Conservation (phyloP, 2,329 filamentous ascomycete genomes). For the Taxawa tesnikishii region DNA sequence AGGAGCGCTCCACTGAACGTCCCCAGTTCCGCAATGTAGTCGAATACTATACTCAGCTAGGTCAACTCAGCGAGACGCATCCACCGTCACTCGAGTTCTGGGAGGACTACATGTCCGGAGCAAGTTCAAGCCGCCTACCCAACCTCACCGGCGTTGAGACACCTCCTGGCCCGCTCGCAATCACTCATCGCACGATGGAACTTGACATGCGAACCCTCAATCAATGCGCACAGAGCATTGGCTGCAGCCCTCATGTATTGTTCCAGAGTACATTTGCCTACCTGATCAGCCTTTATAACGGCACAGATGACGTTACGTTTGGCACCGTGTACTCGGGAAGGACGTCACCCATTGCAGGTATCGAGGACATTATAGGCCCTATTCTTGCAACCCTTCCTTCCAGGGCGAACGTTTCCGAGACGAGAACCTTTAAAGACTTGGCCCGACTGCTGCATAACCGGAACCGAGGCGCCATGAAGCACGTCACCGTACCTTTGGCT, state of each 20-base stretch:
- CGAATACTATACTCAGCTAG: slow-evolving; percentile 11
- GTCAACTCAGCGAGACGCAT: slow-evolving; percentile 11
- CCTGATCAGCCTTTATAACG: slow-evolving; percentile 53
- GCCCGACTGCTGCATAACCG: slow-evolving; percentile 50
- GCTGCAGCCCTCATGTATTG: slow-evolving; percentile 54
- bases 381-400: slow-evolving; percentile 67
- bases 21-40: slow-evolving; percentile 50
- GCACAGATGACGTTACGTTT: slow-evolving; percentile 54
- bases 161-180: neutral
- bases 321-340: slow-evolving; percentile 76
- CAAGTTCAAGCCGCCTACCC: slow-evolving; percentile 44
- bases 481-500: slow-evolving; percentile 51
- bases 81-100: slow-evolving; percentile 51
- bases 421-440: slow-evolving; percentile 45
- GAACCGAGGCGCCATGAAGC: slow-evolving; percentile 53
- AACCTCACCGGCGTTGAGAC: slow-evolving; percentile 37
- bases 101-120: slow-evolving; percentile 50
- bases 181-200: neutral
- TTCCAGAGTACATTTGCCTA: slow-evolving; percentile 63
- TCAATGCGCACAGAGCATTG: slow-evolving; percentile 15
- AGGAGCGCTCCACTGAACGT: slow-evolving; percentile 21
- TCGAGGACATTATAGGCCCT: slow-evolving; percentile 68
- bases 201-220: slow-evolving; percentile 2
- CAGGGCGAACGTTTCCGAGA: slow-evolving; percentile 45
- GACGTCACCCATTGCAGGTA: slow-evolving; percentile 54